Percentiles rank a stretch among this genome's conserved stretches.
These are phyloP conservation scores for Penstemon davidsonii DNA, from an alignment of 257 asterid genomes.

Conservation along the genomic window DNA sequence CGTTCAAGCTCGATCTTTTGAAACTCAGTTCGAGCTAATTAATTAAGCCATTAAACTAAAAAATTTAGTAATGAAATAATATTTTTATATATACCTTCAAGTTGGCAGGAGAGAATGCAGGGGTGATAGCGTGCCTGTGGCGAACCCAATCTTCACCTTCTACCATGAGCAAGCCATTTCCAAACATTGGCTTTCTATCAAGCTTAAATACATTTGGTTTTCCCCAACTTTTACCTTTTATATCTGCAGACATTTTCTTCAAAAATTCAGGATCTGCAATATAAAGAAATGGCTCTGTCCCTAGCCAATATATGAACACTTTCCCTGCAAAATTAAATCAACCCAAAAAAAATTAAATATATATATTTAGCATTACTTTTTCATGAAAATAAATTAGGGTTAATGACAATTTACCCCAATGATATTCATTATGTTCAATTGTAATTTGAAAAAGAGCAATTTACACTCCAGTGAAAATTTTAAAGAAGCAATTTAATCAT, in stretches of 20 bases:
- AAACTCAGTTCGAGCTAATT: no score
- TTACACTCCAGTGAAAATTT: no score
- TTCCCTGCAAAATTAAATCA: conserved; percentile 51
- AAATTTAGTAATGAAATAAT: no score
- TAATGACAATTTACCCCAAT: no score
- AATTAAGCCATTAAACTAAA: no score
- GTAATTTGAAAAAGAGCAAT: no score
- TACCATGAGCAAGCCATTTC: conserved; percentile 74
- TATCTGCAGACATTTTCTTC: conserved; percentile 57
- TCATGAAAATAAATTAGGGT: no score
- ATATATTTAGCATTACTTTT: not conserved
- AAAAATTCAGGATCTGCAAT: conserved; percentile 82
- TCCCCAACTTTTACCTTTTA: conserved; percentile 82
- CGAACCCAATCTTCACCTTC: conserved; percentile 97
- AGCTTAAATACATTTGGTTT: conserved; percentile 75
- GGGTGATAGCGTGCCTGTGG: conserved; percentile 74
- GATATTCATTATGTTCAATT: no score
- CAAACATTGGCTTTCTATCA: conserved; percentile 91
- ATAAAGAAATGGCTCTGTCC: conserved; percentile 85
- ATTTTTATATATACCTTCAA: conserved; percentile 51
- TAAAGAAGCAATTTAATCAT: not conserved
- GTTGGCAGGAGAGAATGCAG: conserved; percentile 76
- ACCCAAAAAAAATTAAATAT: not conserved
- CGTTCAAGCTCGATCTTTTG: no score
- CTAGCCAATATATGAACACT: conserved; percentile 77